These are phyloP conservation scores for Stephania cephalantha DNA, from an alignment of 164 flowering plant species.

Conservation along the genomic window DNA sequence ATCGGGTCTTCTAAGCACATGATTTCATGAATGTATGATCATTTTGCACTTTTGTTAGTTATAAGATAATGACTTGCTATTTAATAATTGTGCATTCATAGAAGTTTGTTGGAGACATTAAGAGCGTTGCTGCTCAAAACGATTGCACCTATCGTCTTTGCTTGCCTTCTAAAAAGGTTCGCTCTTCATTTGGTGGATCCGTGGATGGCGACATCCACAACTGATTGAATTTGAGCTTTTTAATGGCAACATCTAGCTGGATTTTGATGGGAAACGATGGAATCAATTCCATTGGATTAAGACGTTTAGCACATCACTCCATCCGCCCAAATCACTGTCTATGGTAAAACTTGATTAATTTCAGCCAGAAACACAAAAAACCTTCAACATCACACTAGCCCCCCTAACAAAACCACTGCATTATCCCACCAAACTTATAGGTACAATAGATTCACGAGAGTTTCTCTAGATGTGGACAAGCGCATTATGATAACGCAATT, in stretches of 20 bases:
- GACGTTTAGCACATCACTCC: not conserved
- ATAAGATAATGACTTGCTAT: no score
- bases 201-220: not conserved
- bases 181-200: not conserved
- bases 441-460: not conserved
- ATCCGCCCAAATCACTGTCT: not conserved
- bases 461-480: not conserved
- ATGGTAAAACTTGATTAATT: not conserved
- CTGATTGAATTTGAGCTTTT: no score
- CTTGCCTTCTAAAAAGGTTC: not conserved
- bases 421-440: not conserved
- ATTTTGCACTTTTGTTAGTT: no score
- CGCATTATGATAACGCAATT: no score
- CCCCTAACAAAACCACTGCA: not conserved
- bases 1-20: no score
- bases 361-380: not conserved
- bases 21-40: no score
- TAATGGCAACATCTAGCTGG: not conserved
- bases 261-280: no score
- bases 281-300: no score
- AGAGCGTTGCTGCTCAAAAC: not conserved
- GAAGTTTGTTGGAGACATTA: no score
- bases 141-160: not conserved
- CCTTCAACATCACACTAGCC: not conserved
- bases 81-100: no score